These are phyloP conservation scores for Elsinoe arachidis DNA, from an alignment of 2,329 filamentous ascomycete species.

Conservation along the genomic window DNA sequence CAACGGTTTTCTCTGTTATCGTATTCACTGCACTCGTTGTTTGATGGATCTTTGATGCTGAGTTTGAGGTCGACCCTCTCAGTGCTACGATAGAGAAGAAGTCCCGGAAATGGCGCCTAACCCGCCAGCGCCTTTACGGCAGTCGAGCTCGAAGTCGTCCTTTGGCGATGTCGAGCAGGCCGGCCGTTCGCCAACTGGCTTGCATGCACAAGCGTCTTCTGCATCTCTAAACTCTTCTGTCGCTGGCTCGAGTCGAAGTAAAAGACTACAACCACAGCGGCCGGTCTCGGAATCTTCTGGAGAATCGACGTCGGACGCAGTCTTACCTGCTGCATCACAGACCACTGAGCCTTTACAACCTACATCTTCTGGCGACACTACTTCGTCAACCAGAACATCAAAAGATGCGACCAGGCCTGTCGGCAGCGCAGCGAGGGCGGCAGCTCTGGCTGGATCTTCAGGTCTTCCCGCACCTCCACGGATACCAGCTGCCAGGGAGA, in stretches of 20 bases:
- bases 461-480: slow-evolving; percentile 14
- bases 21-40: not conserved
- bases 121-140: slow-evolving; percentile 5
- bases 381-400: slow-evolving; percentile 9
- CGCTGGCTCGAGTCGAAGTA: slow-evolving; percentile 22
- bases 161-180: slow-evolving; percentile 22
- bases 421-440: slow-evolving; percentile 19
- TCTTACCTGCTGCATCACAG: slow-evolving; percentile 2
- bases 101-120: slow-evolving; percentile 4
- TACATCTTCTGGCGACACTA: not conserved
- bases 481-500: slow-evolving; percentile 15
- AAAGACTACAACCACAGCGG: slow-evolving; percentile 12
- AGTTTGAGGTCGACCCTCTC: not conserved
- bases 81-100: not conserved
- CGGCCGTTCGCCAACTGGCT: slow-evolving; percentile 25
- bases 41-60: not conserved
- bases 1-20: slow-evolving; percentile 9
- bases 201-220: slow-evolving; percentile 28
- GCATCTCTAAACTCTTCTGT: slow-evolving; percentile 21
- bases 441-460: slow-evolving; percentile 14
- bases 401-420: slow-evolving; percentile 12
- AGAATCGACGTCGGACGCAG: slow-evolving; percentile 17
- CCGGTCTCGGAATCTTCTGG: slow-evolving; percentile 14
- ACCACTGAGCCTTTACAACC: slow-evolving; percentile 10
- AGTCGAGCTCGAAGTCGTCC: slow-evolving; percentile 6